Evolutionary conservation across 176 grass and related monocot genomes (phyloP), one percentile per base, ranked within the genome.

Genomic region (Eremochloa ophiuroides): DNA sequence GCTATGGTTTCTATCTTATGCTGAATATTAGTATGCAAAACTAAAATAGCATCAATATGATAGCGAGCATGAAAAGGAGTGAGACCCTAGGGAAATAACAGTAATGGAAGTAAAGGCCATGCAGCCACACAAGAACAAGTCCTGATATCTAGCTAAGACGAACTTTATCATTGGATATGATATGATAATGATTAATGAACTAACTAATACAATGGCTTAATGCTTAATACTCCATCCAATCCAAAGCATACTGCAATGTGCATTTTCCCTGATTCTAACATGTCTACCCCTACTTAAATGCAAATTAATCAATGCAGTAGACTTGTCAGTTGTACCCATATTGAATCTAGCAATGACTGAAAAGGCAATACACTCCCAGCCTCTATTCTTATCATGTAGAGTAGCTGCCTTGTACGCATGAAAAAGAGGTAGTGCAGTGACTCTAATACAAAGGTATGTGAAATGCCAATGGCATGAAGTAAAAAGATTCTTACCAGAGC

Each of bases 401-500:
- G 20, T 69, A 80, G 23, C 13, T 71, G 9, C 17, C 15, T 43
- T 71, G 55, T 25, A 27, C 25, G 13, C 16, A 26, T 47, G 1
- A 62, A 79, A 23, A 75, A 17, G 27, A 38, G 9, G 20, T 11
- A 33, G 23, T 7, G 7, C 1, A 17, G 12, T 50, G 2, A 29
- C 14, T 20, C 58, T 37, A 60, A 60, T 71, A 37, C 50, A 83
- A 81, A 82, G 26, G 39, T 7, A 76, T 27, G 11, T 62, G 13
- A 64, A 71, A 70, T 53, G 33, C 31, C 7, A 43, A 68, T 77
- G 63, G 13, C 6, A 62, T 64, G 35, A 25, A 83, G 29, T 60
- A 66, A 29, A 37, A 77, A 78, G 16, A 70, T 48, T 79, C 87
- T 89, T 83, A 98, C 95, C 84, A 98, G 95, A 78, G 83, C 90